Conservation (phyloP, 2,329 filamentous ascomycete genomes). For the Sporothrix humicola region DNA sequence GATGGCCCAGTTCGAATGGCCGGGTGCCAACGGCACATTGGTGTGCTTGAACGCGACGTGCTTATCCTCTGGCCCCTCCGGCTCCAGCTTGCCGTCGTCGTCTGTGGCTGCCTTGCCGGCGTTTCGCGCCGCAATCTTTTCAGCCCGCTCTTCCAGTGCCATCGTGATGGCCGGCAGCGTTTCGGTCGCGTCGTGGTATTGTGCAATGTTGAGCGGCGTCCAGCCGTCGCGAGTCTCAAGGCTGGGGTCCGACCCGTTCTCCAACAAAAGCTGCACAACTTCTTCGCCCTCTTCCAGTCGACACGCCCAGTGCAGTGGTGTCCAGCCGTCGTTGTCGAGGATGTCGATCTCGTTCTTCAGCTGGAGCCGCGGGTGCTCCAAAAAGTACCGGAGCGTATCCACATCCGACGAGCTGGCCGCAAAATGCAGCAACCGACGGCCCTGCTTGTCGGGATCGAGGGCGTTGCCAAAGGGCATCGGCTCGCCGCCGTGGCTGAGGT, state of each 20-base stretch:
- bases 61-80: background rate
- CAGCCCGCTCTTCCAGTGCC: background rate
- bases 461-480: constrained; percentile 3
- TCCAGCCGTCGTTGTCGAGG: constrained; percentile 27
- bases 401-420: constrained; percentile 10
- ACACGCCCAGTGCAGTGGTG: constrained; percentile 24
- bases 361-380: background rate
- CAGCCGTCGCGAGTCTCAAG: constrained; percentile 12
- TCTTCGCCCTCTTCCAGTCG: background rate
- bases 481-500: background rate
- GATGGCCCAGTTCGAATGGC: constrained; percentile 8
- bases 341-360: constrained; percentile 18
- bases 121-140: background rate
- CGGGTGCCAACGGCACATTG: background rate
- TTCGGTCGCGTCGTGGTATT: constrained; percentile 1
- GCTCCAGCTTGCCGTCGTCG: background rate
- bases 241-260: constrained; percentile 8
- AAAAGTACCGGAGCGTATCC: background rate
- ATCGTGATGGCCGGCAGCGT: background rate
- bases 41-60: background rate
- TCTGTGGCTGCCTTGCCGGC: too few relatives aligned
- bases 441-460: constrained; percentile 16
- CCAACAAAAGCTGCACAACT: background rate
- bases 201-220: constrained; percentile 26
- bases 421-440: constrained; percentile 22